Conservation (phyloP, 1,284 basidiomycete species). For the Trametes polyzona region DNA sequence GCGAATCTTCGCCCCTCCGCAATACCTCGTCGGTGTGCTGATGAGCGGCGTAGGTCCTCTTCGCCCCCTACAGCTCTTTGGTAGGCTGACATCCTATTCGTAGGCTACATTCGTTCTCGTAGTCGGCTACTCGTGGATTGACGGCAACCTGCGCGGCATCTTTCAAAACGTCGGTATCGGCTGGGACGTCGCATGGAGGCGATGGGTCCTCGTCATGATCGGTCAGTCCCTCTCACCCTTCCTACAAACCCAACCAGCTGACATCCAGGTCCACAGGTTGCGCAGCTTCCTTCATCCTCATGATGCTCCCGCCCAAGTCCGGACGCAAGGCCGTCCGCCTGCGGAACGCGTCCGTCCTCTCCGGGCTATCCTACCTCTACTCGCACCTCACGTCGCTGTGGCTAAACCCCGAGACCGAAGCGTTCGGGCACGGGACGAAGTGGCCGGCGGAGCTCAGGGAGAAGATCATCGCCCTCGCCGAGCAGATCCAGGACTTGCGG, state of each 20-base stretch:
- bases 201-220: conserved; percentile 51
- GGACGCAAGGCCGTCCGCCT: conserved; percentile 52
- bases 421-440: conserved; percentile 16
- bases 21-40: conserved; percentile 42
- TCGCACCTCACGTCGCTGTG: conserved; percentile 49
- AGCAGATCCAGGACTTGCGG: conserved; percentile 43
- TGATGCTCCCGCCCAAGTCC: conserved; percentile 55
- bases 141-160: conserved; percentile 50
- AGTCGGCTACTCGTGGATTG: conserved; percentile 67
- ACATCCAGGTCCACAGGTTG: conserved; percentile 36
- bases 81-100: not conserved
- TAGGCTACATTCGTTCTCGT: conserved; percentile 50
- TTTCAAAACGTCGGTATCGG: conserved; percentile 56
- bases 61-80: not conserved
- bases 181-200: conserved; percentile 56
- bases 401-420: conserved; percentile 35
- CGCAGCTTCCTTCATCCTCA: conserved; percentile 50
- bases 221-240: conserved; percentile 34
- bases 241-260: not conserved
- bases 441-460: conserved; percentile 38
- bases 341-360: conserved; percentile 47
- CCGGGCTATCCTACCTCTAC: conserved; percentile 46
- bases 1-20: conserved; percentile 53
- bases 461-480: conserved; percentile 38
- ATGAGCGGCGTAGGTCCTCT: conserved; percentile 41